phyloP scores from a whole-genome alignment of 208 protist genomes.

The Kentomonas sorsogonicus region DNA sequence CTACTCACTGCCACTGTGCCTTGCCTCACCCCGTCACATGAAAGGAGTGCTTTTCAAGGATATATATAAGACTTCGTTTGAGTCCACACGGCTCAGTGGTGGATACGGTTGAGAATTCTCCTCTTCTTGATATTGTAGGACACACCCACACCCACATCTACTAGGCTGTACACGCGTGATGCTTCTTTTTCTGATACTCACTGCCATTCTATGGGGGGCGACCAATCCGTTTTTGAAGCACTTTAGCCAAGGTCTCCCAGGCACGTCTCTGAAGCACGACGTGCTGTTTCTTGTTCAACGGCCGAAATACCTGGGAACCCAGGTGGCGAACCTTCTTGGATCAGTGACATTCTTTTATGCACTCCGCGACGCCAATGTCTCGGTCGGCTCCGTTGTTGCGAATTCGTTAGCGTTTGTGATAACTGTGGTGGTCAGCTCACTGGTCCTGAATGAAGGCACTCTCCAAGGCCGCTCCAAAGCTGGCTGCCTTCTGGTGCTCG shows the following conservation, averaged over 20 bases:
- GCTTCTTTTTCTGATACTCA: slow-evolving; percentile 57
- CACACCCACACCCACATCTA: background rate
- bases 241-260: slow-evolving; percentile 65
- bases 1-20: too few species aligned
- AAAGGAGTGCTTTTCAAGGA: too few species aligned
- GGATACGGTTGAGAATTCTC: too few species aligned
- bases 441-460: slow-evolving; percentile 58
- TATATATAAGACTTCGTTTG: too few species aligned
- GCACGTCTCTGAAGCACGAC: slow-evolving; percentile 48
- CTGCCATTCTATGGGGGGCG: slow-evolving; percentile 74
- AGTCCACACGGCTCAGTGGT: too few species aligned
- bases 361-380: slow-evolving; percentile 70
- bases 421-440: slow-evolving; percentile 64
- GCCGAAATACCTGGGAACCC: slow-evolving; percentile 68
- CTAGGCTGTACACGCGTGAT: slow-evolving; percentile 22
- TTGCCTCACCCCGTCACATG: too few species aligned
- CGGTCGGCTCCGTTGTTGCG: slow-evolving; percentile 71
- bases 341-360: slow-evolving; percentile 77
- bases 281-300: slow-evolving; percentile 46
- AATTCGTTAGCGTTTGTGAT: slow-evolving; percentile 84
- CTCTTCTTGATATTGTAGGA: too few species aligned
- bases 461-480: slow-evolving; percentile 32
- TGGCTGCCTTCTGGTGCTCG: slow-evolving; percentile 60
- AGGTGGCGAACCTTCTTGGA: slow-evolving; percentile 60
- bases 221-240: slow-evolving; percentile 83